Base-by-base conservation (phyloP, 768 basidiomycete genomes). In the Gymnopilus junonius region DNA sequence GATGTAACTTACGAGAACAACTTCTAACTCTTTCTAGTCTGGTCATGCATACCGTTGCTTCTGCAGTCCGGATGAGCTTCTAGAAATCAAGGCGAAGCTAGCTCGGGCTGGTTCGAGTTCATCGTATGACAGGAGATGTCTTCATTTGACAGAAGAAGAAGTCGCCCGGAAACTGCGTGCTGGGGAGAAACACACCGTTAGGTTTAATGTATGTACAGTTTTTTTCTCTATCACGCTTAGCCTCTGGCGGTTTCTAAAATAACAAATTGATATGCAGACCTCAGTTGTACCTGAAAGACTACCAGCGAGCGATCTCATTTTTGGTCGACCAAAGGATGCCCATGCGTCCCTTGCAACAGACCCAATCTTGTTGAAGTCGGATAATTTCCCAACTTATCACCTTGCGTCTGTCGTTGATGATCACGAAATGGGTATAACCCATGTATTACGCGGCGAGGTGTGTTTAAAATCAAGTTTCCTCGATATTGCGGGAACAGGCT, bases 321-420 rank as follows among this genome's bases (percentile, higher is more conserved):
- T 95, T 71, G 92, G 92, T 1, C 72, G 79, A 27, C 72, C 92
- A 37, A 86, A 82, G 64, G 93, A 93, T 72, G 88, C 91, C 0
- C 90, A 91, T 69, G 85, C 85, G 11, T 94, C 91, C 1, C 75
- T 93, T 4, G 87, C 90, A 1, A 96, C 94, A 2, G 97, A 99
- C 72, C 94, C 95, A 23, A 86, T 99, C 46, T 79, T 99, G 3
- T 80, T 99, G 63, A 99, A 99, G 75, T 90, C 92, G 1, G 97
- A 99, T 73, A 79, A 87, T 1, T 97, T 92, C 73, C 97, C 97
- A 5, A 99, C 97, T 0, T 99, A 99, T 72, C 97, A 99, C 66
- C 84, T 99, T 4, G 97, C 97, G 0, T 95, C 90, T 21, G 94
- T 99, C 0, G 94, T 97, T 0, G 97, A 99, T 67, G 97, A 99